Conservation (phyloP, 495 filamentous ascomycete genomes). For the Penicillium antarcticum region DNA sequence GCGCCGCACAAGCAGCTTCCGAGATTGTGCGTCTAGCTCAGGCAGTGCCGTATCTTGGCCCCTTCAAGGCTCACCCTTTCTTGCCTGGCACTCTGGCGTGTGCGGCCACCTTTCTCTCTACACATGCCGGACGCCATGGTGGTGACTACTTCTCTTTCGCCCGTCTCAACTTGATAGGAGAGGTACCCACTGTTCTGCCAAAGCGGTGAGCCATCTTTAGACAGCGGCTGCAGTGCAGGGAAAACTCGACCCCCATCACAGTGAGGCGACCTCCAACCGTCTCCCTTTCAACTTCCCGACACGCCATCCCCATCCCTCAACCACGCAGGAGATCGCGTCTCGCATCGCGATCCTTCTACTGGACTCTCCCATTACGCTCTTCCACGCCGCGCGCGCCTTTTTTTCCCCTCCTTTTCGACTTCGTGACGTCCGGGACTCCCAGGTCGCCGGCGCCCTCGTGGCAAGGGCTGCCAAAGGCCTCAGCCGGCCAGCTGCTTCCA, state of each 20-base stretch:
- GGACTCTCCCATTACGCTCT: slow-evolving; percentile 22
- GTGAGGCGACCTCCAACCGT: slow-evolving; percentile 40
- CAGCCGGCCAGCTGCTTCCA: slow-evolving; percentile 43
- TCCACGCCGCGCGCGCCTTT: slow-evolving; percentile 18
- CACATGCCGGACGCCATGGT: too few relatives aligned
- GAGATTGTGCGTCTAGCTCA: too few relatives aligned
- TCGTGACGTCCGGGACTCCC: slow-evolving; percentile 38
- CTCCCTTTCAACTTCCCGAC: slow-evolving; percentile 43
- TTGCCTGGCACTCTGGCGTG: too few relatives aligned
- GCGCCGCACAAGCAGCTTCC: too few relatives aligned
- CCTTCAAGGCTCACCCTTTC: too few relatives aligned
- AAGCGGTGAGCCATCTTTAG: slow-evolving; percentile 19
- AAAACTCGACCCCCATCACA: slow-evolving; percentile 48
- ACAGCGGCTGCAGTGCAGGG: slow-evolving; percentile 20
- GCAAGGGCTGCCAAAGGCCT: slow-evolving; percentile 54
- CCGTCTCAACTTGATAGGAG: neutral
- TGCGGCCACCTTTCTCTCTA: too few relatives aligned
- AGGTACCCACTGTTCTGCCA: slow-evolving; percentile 5
- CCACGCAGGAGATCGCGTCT: slow-evolving; percentile 41
- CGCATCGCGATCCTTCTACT: slow-evolving; percentile 41
- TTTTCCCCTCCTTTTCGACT: slow-evolving; percentile 33
- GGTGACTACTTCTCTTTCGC: neutral
- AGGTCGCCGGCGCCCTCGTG: slow-evolving; percentile 53
- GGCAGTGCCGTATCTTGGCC: too few relatives aligned
- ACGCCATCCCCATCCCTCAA: slow-evolving; percentile 29